Base-by-base conservation (phyloP, 2,329 filamentous ascomycete genomes). In the Thelonectria olida region DNA sequence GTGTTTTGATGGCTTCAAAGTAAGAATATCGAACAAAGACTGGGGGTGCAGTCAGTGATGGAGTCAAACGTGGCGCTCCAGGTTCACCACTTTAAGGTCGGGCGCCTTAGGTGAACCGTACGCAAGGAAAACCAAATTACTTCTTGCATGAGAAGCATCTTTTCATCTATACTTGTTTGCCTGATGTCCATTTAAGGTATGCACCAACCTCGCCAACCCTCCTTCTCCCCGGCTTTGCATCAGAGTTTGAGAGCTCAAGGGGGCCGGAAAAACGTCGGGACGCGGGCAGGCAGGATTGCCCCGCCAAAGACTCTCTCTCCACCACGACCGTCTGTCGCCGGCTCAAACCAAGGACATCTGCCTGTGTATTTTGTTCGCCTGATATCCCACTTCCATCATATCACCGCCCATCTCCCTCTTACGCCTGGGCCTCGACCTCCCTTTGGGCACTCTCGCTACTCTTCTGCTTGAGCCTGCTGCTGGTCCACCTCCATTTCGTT, bases 251-350 rank as follows among this genome's bases (percentile, higher is more conserved):
- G 15, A n/a, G n/a, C n/a, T n/a, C n/a, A n/a, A n/a, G 38, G 65
- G 64, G 67, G 67, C 50, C 74, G 74, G 74, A 75, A 74, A 75
- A 75, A 76, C 72, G 39, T 47, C 59, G 67, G 62, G 63, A 54
- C 58, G 28, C 52, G 54, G 47, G 58, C 52, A 47, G 63, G 50
- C 47, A 59, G 61, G 45, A 71, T 69, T 74, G 73, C 74, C 74
- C 74, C 74, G 73, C 74, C 73, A 74, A 74, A 59, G 54, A 5
- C 8, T 13, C 57, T 67, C 62, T 63, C 63, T 70, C 65, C 65
- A 54, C 59, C 44, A 48, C 31, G 36, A 47, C 52, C 48, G 58
- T 56, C 45, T 45, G 50, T 61, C 53, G 60, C 65, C 66, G 51
- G 56, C 65, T 42, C 65, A 63, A 66, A 63, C 45, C 64, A 44